phyloP scores from a whole-genome alignment of 495 filamentous ascomycete species.

The Astrocystis sublimbata region DNA sequence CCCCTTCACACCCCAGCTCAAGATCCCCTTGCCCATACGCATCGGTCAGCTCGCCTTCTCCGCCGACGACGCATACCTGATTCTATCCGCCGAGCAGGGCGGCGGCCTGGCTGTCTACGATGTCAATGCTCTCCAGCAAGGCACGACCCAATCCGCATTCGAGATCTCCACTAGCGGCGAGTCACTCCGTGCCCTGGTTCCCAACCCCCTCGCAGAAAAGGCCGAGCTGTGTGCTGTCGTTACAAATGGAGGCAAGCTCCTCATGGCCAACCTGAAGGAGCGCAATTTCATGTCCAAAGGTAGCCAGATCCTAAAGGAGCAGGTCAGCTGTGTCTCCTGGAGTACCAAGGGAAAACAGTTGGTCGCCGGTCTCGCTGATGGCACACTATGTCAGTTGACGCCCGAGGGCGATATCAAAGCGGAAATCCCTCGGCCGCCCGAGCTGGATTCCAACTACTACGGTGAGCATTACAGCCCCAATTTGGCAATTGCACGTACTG shows the following conservation, averaged over 20 bases:
- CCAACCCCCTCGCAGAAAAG: constrained; percentile 73
- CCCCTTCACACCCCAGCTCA: constrained; percentile 71
- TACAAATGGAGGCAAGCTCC: constrained; percentile 74
- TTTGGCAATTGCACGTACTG: not conserved
- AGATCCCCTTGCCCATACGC: constrained; percentile 67
- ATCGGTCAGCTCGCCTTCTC: constrained; percentile 91
- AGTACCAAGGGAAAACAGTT: constrained; percentile 91
- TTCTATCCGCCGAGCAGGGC: constrained; percentile 79
- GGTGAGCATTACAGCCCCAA: constrained; percentile 51
- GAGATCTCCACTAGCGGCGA: constrained; percentile 76
- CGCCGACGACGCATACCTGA: constrained; percentile 76
- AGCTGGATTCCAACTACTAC: constrained; percentile 64
- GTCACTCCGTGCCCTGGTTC: constrained; percentile 69
- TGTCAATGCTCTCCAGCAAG: constrained; percentile 62
- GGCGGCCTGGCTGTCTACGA: constrained; percentile 84
- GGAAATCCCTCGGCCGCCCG: constrained; percentile 74
- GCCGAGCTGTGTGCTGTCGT: constrained; percentile 73
- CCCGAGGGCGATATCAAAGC: constrained; percentile 74
- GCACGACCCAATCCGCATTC: constrained; percentile 63
- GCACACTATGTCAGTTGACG: constrained; percentile 79
- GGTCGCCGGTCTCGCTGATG: constrained; percentile 82
- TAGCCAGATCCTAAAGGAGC: constrained; percentile 65
- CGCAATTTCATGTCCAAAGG: constrained; percentile 57
- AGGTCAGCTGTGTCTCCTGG: constrained; percentile 87
- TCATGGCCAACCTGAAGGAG: constrained; percentile 77